phyloP scores from a whole-genome alignment of 1,284 basidiomycete species.

The Austroboletus rostrupii region DNA sequence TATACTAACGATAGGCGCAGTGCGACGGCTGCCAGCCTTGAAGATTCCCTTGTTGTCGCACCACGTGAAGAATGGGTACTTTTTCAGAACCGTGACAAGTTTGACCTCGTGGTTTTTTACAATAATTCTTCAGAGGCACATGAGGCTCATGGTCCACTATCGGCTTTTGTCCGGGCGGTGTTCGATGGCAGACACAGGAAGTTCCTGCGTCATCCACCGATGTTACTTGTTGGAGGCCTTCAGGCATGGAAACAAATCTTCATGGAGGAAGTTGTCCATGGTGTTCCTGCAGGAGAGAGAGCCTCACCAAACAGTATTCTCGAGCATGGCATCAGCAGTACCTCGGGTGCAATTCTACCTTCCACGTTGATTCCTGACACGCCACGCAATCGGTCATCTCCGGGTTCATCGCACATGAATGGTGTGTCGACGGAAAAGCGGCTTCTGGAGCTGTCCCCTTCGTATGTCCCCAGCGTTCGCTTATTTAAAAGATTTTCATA shows the following conservation, averaged over 20 bases:
- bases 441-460: slow-evolving; percentile 13
- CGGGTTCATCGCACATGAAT: slow-evolving; percentile 14
- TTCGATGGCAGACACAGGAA: slow-evolving; percentile 73
- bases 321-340: slow-evolving; percentile 28
- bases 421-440: slow-evolving; percentile 16
- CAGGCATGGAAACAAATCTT: slow-evolving; percentile 78
- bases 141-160: slow-evolving; percentile 50
- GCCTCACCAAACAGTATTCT: slow-evolving; percentile 19
- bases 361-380: slow-evolving; percentile 23
- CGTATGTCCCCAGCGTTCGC: slow-evolving; percentile 15
- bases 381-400: slow-evolving; percentile 12
- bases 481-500: slow-evolving; percentile 12
- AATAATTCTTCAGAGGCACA: slow-evolving; percentile 69
- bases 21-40: slow-evolving; percentile 64
- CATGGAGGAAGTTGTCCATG: slow-evolving; percentile 42
- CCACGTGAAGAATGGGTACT: slow-evolving; percentile 67
- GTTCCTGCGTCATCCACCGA: slow-evolving; percentile 72
- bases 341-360: slow-evolving; percentile 23
- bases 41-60: slow-evolving; percentile 71
- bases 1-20: slow-evolving; percentile 38
- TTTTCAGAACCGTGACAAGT: slow-evolving; percentile 81
- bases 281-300: slow-evolving; percentile 18
- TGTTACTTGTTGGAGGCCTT: slow-evolving; percentile 83
- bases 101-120: slow-evolving; percentile 88
- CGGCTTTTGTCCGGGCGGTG: slow-evolving; percentile 63